Conservation (phyloP, 2,329 filamentous ascomycete species). For the Chaetomium sp. region DNA sequence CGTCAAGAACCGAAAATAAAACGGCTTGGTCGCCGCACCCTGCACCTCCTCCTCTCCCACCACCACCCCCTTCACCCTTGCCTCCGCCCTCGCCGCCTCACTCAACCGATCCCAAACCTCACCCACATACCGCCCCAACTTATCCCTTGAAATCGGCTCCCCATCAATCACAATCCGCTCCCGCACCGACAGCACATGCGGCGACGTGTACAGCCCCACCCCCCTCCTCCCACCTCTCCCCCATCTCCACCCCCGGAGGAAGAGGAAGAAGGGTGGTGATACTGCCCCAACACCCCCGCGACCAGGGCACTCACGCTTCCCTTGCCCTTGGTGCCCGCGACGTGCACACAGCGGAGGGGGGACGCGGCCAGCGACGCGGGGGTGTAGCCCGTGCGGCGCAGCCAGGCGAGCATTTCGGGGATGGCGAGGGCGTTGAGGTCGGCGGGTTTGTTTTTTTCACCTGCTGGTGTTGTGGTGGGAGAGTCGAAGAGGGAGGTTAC, state of each 20-base stretch:
- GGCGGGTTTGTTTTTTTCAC: background rate
- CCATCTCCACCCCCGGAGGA: conserved; percentile 32
- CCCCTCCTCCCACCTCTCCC: conserved; percentile 25
- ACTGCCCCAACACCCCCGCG: conserved; percentile 69
- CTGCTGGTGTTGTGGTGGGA: conserved; percentile 39
- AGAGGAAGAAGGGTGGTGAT: conserved; percentile 19
- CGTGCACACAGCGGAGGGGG: conserved; percentile 65
- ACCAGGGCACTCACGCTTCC: conserved; percentile 85
- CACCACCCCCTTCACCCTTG: background rate
- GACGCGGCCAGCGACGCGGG: conserved; percentile 45
- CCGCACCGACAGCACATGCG: conserved; percentile 79
- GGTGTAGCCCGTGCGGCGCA: conserved; percentile 72
- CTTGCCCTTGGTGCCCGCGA: conserved; percentile 94
- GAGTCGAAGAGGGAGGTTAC: conserved; percentile 60
- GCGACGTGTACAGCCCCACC: conserved; percentile 83
- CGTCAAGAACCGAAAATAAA: conserved; percentile 91
- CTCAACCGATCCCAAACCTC: conserved; percentile 73
- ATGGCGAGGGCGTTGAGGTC: conserved; percentile 72
- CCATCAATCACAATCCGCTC: conserved; percentile 85
- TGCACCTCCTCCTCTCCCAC: conserved; percentile 51
- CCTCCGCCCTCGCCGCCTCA: conserved; percentile 41
- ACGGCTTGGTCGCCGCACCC: conserved; percentile 70
- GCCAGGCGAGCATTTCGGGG: conserved; percentile 81
- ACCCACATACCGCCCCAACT: conserved; percentile 79
- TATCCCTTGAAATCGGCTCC: conserved; percentile 64